Base-by-base conservation (phyloP, 441 rosid genomes). In the Hypseocharis bilobata region DNA sequence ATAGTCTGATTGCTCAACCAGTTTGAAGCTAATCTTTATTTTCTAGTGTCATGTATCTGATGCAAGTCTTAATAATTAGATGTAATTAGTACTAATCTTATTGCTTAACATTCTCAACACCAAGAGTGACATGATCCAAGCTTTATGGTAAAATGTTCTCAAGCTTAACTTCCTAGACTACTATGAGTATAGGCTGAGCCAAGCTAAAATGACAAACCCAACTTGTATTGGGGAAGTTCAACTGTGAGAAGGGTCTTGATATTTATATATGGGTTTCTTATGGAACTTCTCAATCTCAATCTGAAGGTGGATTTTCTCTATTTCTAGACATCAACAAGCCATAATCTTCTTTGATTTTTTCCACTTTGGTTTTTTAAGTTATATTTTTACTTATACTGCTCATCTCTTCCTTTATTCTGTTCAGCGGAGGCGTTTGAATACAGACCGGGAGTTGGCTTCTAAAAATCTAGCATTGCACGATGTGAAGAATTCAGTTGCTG, bases 381-480 rank as follows among this genome's bases (percentile, higher is more conserved):
- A 3, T 42, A 3, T 45, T 58, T 29, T 17, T 26, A 26, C 19
- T 1, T 30, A 3, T 20, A 19, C 28, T 67, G 8, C 4, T 52
- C 54, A 49, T 52, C 49, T 36, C 65, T 60, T 76, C 40, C 23
- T 75, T 71, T 64, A 42, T 70, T 63, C 71, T 72, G 28, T 69
- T 66, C 72, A 91, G 99, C 81, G 75, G 76, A 86, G 75, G 71
- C 76, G 91, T 78, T 29, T 42, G 64, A 68, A 63, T 69, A 83
- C 74, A 22, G 96, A 86, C 70, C 75, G 80, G 55, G 80, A 66
- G 66, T 36, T 82, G 69, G 72, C 74, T 14, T 66, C 83, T 60
- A 86, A 82, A 82, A 77, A 80, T 57, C 74, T 85, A 47, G 85
- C 71, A 61, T 75, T 86, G 74, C 84, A 66, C 76, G 98, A 94